Evolutionary conservation across 495 filamentous ascomycete genomes (phyloP), one percentile per base, ranked within the genome.

Genomic region (Sporormia fimetaria): DNA sequence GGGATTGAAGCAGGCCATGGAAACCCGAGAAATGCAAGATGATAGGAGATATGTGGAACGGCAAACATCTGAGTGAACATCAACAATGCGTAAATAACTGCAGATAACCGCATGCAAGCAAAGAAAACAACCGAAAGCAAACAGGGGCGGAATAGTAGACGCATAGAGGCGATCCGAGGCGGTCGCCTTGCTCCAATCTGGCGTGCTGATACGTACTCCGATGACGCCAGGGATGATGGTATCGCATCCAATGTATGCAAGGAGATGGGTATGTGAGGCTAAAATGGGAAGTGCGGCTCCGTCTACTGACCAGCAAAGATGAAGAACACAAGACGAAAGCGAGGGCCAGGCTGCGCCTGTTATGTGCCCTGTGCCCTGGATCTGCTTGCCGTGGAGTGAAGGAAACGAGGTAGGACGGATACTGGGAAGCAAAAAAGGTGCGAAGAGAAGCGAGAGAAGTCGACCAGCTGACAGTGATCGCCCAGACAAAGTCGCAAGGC

Each of bases 241-340:
- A 14, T 14, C n/a, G 11, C 11, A 10, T 30, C 14, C 15, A 17
- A 17, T 4, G 24, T 49, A 50, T 50, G 47, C 47, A 44, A 44
- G 21, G 47, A 44, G 47, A 44, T 39, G 28, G 29, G 39, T 11
- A 12, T 44, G 23, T 36, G 40, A 28, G 21, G 21, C 31, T 50
- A 40, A 40, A 50, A 40, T 24, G 23, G 31, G 37, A 37, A 26
- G 45, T 37, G 32, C 37, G 35, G 20, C 11, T n/a, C 47, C 40
- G 47, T 50, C 47, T 40, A 34, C 3, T 49, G 46, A 18, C 47
- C 47, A 37, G 47, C 47, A 33, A 36, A 40, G 47, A 50, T 40
- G 47, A 40, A n/a, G 36, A 12, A 38, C 16, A 31, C 24, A 10
- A 17, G 28, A 33, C 10, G 23, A 24, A 33, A 10, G 5, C 15